Evolutionary conservation across 75 land plant species (phyloP).

Genomic region (Picea sitchensis): DNA sequence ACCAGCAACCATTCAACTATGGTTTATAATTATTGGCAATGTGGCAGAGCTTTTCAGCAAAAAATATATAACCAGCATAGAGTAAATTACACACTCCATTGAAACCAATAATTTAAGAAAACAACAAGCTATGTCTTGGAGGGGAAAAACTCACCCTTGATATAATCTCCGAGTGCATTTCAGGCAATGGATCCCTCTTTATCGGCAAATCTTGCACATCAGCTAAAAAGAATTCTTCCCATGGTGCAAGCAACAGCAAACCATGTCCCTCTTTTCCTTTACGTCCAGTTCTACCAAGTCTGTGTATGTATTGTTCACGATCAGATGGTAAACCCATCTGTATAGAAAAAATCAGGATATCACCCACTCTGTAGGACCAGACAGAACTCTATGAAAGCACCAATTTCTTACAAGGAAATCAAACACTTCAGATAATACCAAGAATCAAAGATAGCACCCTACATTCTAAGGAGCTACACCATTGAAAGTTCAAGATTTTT

Average conservation of each 20-base stretch:
- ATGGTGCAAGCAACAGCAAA: constrained; percentile 67
- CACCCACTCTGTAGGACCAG: not conserved
- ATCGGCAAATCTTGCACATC: constrained; percentile 58
- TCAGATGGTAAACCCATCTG: constrained; percentile 77
- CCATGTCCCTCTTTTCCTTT: constrained; percentile 69
- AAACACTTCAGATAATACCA: not conserved
- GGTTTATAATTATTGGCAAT: not conserved
- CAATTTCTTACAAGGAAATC: not conserved
- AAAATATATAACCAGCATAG: not conserved
- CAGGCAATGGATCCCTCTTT: constrained; percentile 31
- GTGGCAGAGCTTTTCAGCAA: not conserved
- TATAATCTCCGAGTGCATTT: constrained; percentile 27
- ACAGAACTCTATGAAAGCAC: not conserved
- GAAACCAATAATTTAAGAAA: not conserved
- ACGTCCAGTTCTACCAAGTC: constrained; percentile 72
- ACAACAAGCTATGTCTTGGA: not conserved
- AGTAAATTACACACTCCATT: not conserved
- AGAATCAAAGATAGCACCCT: not conserved
- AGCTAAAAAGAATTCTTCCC: constrained; percentile 74
- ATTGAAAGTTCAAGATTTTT: not conserved
- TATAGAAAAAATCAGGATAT: not conserved
- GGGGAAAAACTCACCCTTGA: constrained; percentile 28
- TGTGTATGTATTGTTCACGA: constrained; percentile 68
- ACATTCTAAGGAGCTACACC: not conserved
- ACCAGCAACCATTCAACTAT: not conserved